Evolutionary conservation across 495 filamentous ascomycete genomes (phyloP).

Genomic region (Trichocladium antarcticum): DNA sequence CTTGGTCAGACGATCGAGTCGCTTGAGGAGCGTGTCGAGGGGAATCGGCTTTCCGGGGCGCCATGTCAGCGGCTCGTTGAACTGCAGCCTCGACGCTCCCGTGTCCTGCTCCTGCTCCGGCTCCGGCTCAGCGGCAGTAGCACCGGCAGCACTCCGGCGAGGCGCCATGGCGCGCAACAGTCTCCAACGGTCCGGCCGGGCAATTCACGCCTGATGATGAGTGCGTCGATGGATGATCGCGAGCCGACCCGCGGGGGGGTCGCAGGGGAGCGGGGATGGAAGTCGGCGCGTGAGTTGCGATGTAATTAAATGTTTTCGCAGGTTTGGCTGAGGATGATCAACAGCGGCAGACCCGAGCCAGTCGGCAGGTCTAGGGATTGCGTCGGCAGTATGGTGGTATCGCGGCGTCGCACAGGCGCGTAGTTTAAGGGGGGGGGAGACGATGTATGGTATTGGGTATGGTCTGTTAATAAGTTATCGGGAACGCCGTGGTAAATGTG

Average conservation of each 20-base stretch:
- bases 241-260: not conserved
- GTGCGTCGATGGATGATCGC: conserved; percentile 2
- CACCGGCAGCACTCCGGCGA: conserved; percentile 24
- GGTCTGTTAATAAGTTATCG: not conserved
- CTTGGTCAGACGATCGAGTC: conserved; percentile 66
- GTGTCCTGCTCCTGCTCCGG: conserved; percentile 22
- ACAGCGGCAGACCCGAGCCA: not conserved
- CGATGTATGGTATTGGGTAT: not conserved
- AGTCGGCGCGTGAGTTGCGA: conserved; percentile 7
- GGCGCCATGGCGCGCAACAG: conserved; percentile 27
- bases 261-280: not conserved
- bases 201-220: not conserved
- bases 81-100: conserved; percentile 41
- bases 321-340: not conserved
- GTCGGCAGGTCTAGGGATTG: too few species aligned
- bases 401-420: too few species aligned
- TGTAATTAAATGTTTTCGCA: not conserved
- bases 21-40: conserved; percentile 66
- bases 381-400: too few species aligned
- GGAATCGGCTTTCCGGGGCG: conserved; percentile 81
- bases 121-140: conserved; percentile 21
- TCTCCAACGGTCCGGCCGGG: not conserved
- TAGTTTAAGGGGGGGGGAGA: too few species aligned
- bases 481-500: not conserved
- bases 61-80: conserved; percentile 86